phyloP scores from a whole-genome alignment of 768 basidiomycete species.

The Lanmaoa pseudosensibilis region DNA sequence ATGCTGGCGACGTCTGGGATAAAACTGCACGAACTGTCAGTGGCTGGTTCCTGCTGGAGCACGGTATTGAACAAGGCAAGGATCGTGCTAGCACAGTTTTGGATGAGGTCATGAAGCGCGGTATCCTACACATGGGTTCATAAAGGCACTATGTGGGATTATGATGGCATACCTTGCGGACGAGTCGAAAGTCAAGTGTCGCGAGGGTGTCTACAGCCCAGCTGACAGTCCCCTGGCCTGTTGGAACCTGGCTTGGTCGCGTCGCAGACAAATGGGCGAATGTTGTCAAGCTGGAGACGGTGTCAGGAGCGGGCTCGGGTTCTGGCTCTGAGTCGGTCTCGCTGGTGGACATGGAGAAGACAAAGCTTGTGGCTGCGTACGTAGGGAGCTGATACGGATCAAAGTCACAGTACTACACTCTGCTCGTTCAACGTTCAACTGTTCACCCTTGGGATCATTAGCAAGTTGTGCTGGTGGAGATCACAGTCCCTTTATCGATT shows the following conservation, averaged over 20 bases:
- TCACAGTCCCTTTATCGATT: slow-evolving; percentile 55
- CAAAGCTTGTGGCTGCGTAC: neutral
- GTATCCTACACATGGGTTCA: slow-evolving; percentile 30
- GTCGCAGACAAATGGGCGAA: slow-evolving; percentile 22
- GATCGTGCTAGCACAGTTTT: slow-evolving; percentile 35
- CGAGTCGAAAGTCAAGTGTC: slow-evolving; percentile 30
- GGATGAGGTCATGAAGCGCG: slow-evolving; percentile 35
- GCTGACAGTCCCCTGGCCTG: slow-evolving; percentile 14
- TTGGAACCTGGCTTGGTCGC: neutral
- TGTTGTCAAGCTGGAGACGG: slow-evolving; percentile 16
- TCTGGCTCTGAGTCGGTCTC: slow-evolving; percentile 65
- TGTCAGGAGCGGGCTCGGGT: slow-evolving; percentile 11
- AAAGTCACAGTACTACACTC: slow-evolving; percentile 1
- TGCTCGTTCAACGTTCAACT: neutral
- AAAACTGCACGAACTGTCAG: slow-evolving; percentile 4
- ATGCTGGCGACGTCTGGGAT: slow-evolving; percentile 16
- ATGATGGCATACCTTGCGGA: slow-evolving; percentile 27
- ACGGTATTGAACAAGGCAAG: slow-evolving; percentile 32
- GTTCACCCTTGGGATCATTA: neutral
- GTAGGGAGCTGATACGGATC: neutral
- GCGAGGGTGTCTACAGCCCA: slow-evolving; percentile 27
- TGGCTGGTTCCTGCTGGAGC: slow-evolving; percentile 8
- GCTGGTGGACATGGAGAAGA: slow-evolving; percentile 38
- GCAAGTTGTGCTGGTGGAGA: neutral
- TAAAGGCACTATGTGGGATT: neutral